Percentiles rank a stretch among this genome's conserved stretches.
phyloP scores from a whole-genome alignment of 2,329 filamentous ascomycete species.

The Xylaria sp. region DNA sequence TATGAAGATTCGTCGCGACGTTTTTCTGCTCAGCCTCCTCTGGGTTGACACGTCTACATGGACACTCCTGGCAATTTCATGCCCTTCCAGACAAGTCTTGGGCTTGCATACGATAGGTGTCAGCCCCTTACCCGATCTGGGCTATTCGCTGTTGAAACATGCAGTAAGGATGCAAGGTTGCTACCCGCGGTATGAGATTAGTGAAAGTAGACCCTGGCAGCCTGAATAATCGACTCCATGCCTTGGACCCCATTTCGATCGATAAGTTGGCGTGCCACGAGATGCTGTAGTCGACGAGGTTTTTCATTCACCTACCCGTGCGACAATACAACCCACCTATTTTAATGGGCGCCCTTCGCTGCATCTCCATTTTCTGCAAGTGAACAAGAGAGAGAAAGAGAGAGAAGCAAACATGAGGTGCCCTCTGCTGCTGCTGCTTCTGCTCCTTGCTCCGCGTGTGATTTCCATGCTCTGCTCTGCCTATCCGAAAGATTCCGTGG shows the following conservation, averaged over 20 bases:
- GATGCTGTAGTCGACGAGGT: constrained; percentile 34
- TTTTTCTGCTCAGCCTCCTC: constrained; percentile 1
- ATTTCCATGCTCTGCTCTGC: constrained; percentile 13
- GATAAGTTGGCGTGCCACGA: constrained; percentile 34
- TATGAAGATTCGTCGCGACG: not conserved
- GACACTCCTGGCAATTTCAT: constrained; percentile 22
- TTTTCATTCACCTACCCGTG: constrained; percentile 36
- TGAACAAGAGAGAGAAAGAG: not conserved
- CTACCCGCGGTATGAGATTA: constrained; percentile 37
- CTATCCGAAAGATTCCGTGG: constrained; percentile 24
- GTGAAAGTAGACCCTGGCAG: constrained; percentile 24
- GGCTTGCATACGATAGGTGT: constrained; percentile 33
- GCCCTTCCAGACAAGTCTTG: constrained; percentile 19
- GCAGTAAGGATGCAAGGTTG: constrained; percentile 39
- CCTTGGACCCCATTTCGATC: constrained; percentile 31
- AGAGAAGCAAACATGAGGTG: constrained; percentile 4
- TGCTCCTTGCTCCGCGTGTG: not conserved
- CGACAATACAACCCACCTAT: constrained; percentile 33
- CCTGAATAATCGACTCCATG: constrained; percentile 22
- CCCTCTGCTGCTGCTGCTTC: not conserved
- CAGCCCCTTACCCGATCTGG: constrained; percentile 41
- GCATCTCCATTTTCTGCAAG: constrained; percentile 11
- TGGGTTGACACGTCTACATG: constrained; percentile 14
- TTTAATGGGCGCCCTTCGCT: constrained; percentile 23
- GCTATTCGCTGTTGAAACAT: constrained; percentile 36